phyloP scores from a whole-genome alignment of 768 basidiomycete species.

The Suillus subaureus region DNA sequence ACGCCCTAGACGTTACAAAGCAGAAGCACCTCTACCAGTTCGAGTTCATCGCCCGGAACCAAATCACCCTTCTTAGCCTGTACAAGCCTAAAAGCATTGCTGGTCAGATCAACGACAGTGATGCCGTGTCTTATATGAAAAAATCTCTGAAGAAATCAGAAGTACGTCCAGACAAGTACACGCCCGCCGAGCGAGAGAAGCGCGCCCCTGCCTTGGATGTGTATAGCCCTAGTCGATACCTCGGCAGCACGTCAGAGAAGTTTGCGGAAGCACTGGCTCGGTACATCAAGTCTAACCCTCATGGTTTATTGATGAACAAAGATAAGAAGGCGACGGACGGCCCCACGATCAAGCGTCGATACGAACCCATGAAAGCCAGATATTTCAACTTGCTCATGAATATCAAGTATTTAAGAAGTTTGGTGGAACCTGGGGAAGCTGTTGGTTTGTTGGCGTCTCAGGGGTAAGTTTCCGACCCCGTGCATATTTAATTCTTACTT shows the following conservation, averaged over 20 bases:
- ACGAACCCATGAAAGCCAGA: constrained; percentile 46
- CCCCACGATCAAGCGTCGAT: constrained; percentile 45
- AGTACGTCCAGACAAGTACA: constrained; percentile 41
- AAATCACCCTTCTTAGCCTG: constrained; percentile 72
- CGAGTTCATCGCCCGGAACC: constrained; percentile 90
- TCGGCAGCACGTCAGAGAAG: constrained; percentile 91
- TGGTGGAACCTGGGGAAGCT: constrained; percentile 98
- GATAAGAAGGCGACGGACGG: constrained; percentile 41
- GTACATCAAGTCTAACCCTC: constrained; percentile 78
- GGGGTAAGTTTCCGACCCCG: constrained; percentile 58
- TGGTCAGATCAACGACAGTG: constrained; percentile 62
- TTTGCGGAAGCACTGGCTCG: constrained; percentile 81
- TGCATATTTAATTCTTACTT: constrained; percentile 5
- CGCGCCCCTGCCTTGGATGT: constrained; percentile 73
- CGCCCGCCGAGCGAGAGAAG: constrained; percentile 55
- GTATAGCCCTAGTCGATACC: constrained; percentile 75
- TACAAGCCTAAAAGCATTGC: constrained; percentile 63
- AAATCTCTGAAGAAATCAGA: constrained; percentile 78
- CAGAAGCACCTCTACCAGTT: constrained; percentile 95
- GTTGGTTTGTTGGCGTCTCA: constrained; percentile 96
- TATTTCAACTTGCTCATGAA: constrained; percentile 86
- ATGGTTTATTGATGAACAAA: constrained; percentile 47
- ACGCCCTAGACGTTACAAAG: constrained; percentile 94
- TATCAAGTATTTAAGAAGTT: constrained; percentile 88
- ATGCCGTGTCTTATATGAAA: constrained; percentile 83